Evolutionary conservation across 1,284 basidiomycete species (phyloP).

Genomic region (Cutaneotrichosporon arboriforme): DNA sequence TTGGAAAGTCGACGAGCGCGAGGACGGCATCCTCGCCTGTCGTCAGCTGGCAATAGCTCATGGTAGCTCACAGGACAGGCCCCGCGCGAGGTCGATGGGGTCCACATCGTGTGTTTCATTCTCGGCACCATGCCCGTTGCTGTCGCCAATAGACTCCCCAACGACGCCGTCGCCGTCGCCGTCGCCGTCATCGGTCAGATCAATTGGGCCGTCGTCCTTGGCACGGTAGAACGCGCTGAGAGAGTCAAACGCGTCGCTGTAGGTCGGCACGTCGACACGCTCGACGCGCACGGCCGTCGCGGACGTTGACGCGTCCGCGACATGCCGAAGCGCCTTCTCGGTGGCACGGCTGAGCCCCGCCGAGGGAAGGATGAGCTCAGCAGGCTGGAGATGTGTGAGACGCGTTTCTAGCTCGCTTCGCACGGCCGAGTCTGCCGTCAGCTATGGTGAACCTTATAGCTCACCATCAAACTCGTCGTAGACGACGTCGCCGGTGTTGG

Average conservation of each 20-base stretch:
- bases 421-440: conserved; percentile 62
- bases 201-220: conserved; percentile 16
- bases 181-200: conserved; percentile 24
- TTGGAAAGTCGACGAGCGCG: conserved; percentile 65
- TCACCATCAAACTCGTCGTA: conserved; percentile 85
- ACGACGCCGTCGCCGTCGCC: too few species aligned
- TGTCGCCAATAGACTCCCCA: conserved; percentile 9
- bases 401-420: conserved; percentile 80
- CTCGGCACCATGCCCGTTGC: background rate
- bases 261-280: conserved; percentile 57
- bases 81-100: conserved; percentile 20
- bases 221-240: conserved; percentile 64
- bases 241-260: conserved; percentile 66
- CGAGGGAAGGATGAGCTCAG: conserved; percentile 69
- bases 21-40: conserved; percentile 37
- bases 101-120: background rate
- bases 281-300: conserved; percentile 55
- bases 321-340: conserved; percentile 68
- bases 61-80: conserved; percentile 23
- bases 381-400: conserved; percentile 73
- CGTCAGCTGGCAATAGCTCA: background rate
- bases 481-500: conserved; percentile 81
- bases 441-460: conserved; percentile 4
- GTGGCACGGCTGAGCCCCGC: conserved; percentile 65
- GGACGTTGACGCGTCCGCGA: conserved; percentile 51